Evolutionary conservation across 1,139 yeast species (phyloP), one percentile per base, ranked within the genome.

Genomic region (Meyerozyma athensensis): DNA sequence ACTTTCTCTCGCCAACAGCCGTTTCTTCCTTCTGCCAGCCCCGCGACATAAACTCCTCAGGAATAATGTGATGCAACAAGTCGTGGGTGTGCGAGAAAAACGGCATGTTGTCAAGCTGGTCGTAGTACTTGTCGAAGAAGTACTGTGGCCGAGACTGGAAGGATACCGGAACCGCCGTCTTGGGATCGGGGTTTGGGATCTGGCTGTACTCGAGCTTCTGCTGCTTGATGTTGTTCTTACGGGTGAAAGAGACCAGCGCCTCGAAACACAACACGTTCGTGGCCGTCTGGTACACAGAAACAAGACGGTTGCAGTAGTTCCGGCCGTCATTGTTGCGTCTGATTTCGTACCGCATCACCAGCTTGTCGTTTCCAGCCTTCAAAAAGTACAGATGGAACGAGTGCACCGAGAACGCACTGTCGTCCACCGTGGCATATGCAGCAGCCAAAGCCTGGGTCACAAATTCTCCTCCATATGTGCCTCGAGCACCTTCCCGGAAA

Each of bases 381-480:
- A 68, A 54, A 42, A 68, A 68, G 48, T 66, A 67, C 24, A 61
- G 50, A 45, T 68, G 74, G 33, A 65, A 53, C 9, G 72, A 65
- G 46, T 68, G 68, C 4, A 72, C 69, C 34, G 56, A 55, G 34
- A 65, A 59, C 19, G 52, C 63, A 4, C 26, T 24, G 30, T 49
- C 50, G 4, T 42, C 44, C 7, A 68, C 50, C 8, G 69, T 52
- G 34, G 54, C 63, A 66, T 68, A 66, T 2, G 68, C 70, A 0
- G 72, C 74, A 32, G 57, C 43, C 9, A 61, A 38, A 1, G 61
- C 59, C 44, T 66, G 73, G 16, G 58, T 42, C 4, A 66, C 47
- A 23, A 65, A 50, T 37, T 68, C 74, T 3, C 74, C 74, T 3
- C 74, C 74, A 45, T 59, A 68, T 2, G 65, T 58, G 1, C 72